Base-by-base conservation (phyloP, 2,329 filamentous ascomycete genomes). In the Amylocarpus encephaloides region DNA sequence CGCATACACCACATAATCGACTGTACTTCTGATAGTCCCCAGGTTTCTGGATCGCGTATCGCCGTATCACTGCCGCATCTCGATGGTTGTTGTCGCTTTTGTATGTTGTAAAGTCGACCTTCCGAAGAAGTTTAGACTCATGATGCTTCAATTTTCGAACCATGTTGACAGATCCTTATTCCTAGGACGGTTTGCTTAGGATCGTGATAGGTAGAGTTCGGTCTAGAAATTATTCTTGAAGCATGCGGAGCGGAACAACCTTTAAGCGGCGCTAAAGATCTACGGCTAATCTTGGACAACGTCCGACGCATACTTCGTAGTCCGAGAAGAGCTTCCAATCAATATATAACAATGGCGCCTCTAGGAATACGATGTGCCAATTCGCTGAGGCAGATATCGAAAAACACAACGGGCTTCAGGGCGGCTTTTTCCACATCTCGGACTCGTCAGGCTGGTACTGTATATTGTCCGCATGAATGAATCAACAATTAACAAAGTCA, bases 61-160 rank as follows among this genome's bases (percentile, higher is more conserved):
- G 84, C 50, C 89, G 82, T 54, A 87, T 79, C 53, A 97, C 81
- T 41, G 76, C 72, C 49, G 88, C 82, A 71, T 92, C 88, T 67
- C 92, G 85, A 73, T 98, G 93, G 62, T 82, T 78, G 65, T 85
- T 80, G 73, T 97, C 91, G 65, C 83, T 83, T 71, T 93, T 93
- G 77, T 92, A 95, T 65, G 86, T 93, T 68, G 91, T 84, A 72
- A 98, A 95, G 73, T 98, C 91, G 70, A 93, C 90, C 67, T 92
- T 92, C 63, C 79, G 77, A 59, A 97, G 81, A 67, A 97, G 86
- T 78, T 93, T 94, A 68, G 93, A 83, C 82, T 98, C 93, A 72
- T 96, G 92, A 72, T 95, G 82, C 73, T 96, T 97, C 67, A 98
- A 82, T 75, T 95, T 90, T 63, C 93, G 86, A 61, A 95, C 89